Percentiles rank a stretch among this genome's conserved stretches.
Evolutionary conservation across 2,329 filamentous ascomycete species (phyloP).

Genomic region (Alternaria dauci): DNA sequence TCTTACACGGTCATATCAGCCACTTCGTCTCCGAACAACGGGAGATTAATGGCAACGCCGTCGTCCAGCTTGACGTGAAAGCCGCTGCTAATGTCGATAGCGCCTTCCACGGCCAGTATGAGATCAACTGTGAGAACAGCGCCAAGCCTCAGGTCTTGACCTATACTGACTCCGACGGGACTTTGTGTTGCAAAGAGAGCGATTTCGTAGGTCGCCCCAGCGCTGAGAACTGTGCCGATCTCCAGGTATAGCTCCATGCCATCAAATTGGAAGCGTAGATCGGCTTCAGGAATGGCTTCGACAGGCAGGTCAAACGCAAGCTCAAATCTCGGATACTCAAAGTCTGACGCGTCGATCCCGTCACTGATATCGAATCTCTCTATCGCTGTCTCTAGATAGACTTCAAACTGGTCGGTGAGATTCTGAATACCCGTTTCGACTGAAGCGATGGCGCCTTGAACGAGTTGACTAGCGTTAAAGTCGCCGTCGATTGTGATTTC

Average conservation of each 20-base stretch:
- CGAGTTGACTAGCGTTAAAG: constrained; percentile 51
- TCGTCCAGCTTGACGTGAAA: constrained; percentile 66
- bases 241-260: constrained; percentile 62
- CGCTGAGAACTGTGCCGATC: constrained; percentile 55
- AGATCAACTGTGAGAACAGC: constrained; percentile 62
- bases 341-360: constrained; percentile 29
- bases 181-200: constrained; percentile 60
- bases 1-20: constrained; percentile 61
- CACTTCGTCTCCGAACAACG: constrained; percentile 61
- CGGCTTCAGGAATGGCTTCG: constrained; percentile 54
- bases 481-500: constrained; percentile 54
- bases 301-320: constrained; percentile 52
- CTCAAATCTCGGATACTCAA: constrained; percentile 30
- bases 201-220: constrained; percentile 57
- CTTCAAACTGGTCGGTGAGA: constrained; percentile 20
- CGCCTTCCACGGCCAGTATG: constrained; percentile 58
- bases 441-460: constrained; percentile 21
- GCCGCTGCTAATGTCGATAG: constrained; percentile 62
- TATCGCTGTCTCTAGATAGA: constrained; percentile 21
- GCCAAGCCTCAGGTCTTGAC: constrained; percentile 55
- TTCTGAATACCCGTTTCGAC: constrained; percentile 29
- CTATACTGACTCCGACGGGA: constrained; percentile 54
- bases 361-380: constrained; percentile 22
- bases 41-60: constrained; percentile 58
- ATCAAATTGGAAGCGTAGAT: constrained; percentile 60